Base-by-base conservation (phyloP, 768 basidiomycete species). In the Boletellus emodensis region DNA sequence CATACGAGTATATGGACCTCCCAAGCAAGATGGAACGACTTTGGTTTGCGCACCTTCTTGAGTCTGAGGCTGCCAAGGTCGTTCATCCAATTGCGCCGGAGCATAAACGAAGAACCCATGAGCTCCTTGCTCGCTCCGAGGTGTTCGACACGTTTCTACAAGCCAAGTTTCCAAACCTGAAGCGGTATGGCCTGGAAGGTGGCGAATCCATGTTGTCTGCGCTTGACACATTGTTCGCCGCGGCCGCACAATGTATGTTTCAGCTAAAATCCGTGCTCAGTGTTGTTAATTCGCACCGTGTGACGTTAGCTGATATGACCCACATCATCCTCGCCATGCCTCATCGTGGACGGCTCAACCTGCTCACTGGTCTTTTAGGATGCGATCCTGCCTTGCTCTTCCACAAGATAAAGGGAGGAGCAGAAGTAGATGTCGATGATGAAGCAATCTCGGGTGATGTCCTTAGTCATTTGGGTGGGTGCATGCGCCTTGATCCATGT, bases 191-290 rank as follows among this genome's bases (percentile, higher is more conserved):
- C 0, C 75, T 94, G 34, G 93, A 96, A 67, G 94, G 94, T 3
- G 94, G 87, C 2, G 94, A 95, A 71, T 91, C 90, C 3, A 94
- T 95, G 93, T 69, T 96, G 22, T 87, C 91, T 4, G 93, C 91
- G 1, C 72, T 95, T 3, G 90, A 94, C 52, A 73, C 81, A 0
- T 66, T 96, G 15, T 90, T 96, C 58, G 71, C 75, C 0, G 73
- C 78, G 2, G 84, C 90, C 8, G 77, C 88, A 3, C 68, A 72
- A 58, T 79, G 85, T 83, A 44, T 62, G 4, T 40, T 46, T 34
- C 35, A 9, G 28, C 22, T n/a, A 12, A 33, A 7, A 4, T 20
- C 20, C 28, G 3, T 3, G 36, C 30, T 18, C 5, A 3, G 1
- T 5, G 18, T 22, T 2, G n/a, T 32, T 51, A n/a, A 52, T 40